A percentile compares a stretch with the other conserved stretches of the same genome.
phyloP scores from a whole-genome alignment of 2,329 filamentous ascomycete species.

The Talaromyces sp. region DNA sequence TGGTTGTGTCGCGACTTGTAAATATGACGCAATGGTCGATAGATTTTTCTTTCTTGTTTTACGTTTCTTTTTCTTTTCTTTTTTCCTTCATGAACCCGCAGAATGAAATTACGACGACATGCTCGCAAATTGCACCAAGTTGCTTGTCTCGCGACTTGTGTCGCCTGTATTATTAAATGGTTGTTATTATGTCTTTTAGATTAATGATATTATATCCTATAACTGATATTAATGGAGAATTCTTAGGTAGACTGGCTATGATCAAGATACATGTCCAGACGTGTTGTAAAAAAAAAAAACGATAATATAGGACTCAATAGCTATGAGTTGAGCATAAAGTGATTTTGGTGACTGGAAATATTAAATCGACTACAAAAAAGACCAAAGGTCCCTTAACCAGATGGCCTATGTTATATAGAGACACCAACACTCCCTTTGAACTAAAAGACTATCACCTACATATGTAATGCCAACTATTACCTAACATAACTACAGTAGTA shows the following conservation, averaged over 20 bases:
- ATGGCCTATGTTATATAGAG: too few relatives aligned
- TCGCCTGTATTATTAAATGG: background rate
- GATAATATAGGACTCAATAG: too few relatives aligned
- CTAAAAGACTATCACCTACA: too few relatives aligned
- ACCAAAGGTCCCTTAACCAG: too few relatives aligned
- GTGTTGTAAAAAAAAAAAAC: too few relatives aligned
- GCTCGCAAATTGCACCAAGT: background rate
- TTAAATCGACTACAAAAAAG: too few relatives aligned
- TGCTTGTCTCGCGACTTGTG: background rate
- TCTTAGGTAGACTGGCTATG: background rate
- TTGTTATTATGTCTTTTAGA: background rate
- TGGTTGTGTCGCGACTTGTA: background rate
- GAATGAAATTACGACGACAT: background rate
- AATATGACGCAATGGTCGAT: background rate
- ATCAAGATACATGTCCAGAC: too few relatives aligned
- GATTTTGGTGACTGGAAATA: too few relatives aligned
- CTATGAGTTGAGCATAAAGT: too few relatives aligned
- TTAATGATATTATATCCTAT: background rate
- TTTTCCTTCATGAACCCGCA: background rate
- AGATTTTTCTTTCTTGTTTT: background rate
- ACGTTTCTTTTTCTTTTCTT: background rate
- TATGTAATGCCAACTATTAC: too few relatives aligned
- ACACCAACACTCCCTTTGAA: too few relatives aligned
- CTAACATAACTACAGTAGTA: too few relatives aligned
- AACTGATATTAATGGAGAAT: background rate